Conservation (phyloP, 176 grass and related monocot genomes). For the Puccinellia tenuiflora region DNA sequence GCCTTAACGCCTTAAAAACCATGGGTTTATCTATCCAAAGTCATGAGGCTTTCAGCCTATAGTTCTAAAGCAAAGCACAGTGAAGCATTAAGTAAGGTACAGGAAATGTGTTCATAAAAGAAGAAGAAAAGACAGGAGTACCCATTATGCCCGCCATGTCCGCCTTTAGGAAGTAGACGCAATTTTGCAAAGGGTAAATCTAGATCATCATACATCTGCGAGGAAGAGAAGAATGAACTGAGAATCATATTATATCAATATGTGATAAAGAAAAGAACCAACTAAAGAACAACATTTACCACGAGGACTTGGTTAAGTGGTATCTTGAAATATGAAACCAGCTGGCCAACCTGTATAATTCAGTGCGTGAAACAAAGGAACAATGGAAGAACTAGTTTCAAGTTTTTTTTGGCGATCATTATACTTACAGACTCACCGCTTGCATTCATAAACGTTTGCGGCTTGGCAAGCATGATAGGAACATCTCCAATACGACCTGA, state of each 20-base stretch:
- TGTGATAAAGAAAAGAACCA: not conserved
- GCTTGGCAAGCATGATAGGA: slow-evolving; percentile 83
- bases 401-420: slow-evolving; percentile 16
- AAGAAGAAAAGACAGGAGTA: slow-evolving; percentile 29
- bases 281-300: slow-evolving; percentile 38
- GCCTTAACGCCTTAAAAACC: too few relatives aligned
- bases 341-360: slow-evolving; percentile 68
- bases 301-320: slow-evolving; percentile 85
- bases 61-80: not conserved
- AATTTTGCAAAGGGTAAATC: slow-evolving; percentile 90
- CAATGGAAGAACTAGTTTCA: slow-evolving; percentile 7
- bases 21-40: too few relatives aligned
- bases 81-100: not conserved
- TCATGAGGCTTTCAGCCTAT: not conserved
- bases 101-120: not conserved
- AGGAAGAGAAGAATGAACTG: slow-evolving; percentile 20
- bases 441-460: slow-evolving; percentile 97
- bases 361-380: slow-evolving; percentile 5
- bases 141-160: slow-evolving; percentile 95
- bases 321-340: slow-evolving; percentile 92
- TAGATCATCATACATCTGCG: slow-evolving; percentile 82
- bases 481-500: slow-evolving; percentile 69
- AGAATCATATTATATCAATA: not conserved
- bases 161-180: slow-evolving; percentile 87
- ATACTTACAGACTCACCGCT: slow-evolving; percentile 99